Evolutionary conservation across 2,329 filamentous ascomycete species (phyloP).

Genomic region (Trichoderma simmonsii): DNA sequence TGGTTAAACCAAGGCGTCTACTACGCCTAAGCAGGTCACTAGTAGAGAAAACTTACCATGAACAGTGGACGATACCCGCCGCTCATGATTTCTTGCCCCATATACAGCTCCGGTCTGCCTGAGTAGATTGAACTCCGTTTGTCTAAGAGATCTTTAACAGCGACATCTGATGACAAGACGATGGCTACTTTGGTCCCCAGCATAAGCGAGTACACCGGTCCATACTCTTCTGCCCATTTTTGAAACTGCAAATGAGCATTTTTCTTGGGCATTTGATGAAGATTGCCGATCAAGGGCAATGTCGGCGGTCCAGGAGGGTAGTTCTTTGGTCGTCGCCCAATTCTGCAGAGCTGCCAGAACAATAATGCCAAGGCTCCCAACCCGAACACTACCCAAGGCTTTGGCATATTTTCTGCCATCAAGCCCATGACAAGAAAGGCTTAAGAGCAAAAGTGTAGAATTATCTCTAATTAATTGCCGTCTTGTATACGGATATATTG

Average conservation of each 20-base stretch:
- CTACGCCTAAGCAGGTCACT: background rate
- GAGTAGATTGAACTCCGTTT: slow-evolving; percentile 40
- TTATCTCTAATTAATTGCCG: background rate
- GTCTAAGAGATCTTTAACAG: slow-evolving; percentile 51
- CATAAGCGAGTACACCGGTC: slow-evolving; percentile 50
- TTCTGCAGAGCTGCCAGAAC: background rate
- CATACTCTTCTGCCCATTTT: slow-evolving; percentile 52
- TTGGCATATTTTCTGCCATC: background rate
- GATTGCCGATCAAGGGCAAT: slow-evolving; percentile 3
- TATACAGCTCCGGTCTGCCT: background rate
- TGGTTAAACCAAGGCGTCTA: too few species aligned
- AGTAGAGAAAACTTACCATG: background rate
- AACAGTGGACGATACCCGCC: background rate
- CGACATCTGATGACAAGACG: slow-evolving; percentile 43
- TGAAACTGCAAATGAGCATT: slow-evolving; percentile 23
- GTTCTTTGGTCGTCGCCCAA: slow-evolving; percentile 2
- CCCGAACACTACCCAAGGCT: background rate
- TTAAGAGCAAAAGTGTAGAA: background rate
- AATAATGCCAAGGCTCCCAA: background rate
- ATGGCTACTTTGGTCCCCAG: slow-evolving; percentile 47
- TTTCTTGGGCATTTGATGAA: slow-evolving; percentile 2
- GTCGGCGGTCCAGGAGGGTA: slow-evolving; percentile 7
- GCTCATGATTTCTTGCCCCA: slow-evolving; percentile 11
- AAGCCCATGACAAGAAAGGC: background rate
- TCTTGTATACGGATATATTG: background rate